These are phyloP conservation scores for Trichosporon sp. DNA, from an alignment of 1,284 basidiomycete species.

Conservation along the genomic window DNA sequence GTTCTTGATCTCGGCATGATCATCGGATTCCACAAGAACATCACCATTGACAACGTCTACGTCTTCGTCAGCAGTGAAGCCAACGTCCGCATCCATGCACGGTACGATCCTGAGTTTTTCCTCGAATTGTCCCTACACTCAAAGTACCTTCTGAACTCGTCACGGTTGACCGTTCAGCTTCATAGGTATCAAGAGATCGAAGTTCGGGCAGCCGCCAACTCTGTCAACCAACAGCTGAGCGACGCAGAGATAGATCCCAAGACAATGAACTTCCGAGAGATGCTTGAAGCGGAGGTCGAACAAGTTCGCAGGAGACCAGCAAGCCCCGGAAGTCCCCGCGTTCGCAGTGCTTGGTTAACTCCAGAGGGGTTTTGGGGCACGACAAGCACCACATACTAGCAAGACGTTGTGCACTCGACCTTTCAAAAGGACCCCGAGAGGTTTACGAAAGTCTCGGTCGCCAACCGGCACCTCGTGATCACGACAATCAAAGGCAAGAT, in stretches of 20 bases:
- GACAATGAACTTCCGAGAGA: neutral
- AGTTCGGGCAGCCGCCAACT: neutral
- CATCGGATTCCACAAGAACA: neutral
- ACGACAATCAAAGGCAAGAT: neutral
- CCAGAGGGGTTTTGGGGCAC: neutral
- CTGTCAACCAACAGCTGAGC: neutral
- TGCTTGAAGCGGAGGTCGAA: neutral
- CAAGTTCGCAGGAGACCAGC: neutral
- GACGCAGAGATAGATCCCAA: neutral
- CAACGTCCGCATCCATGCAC: neutral
- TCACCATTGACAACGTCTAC: neutral
- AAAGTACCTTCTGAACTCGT: neutral
- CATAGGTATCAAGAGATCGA: neutral
- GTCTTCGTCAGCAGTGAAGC: neutral
- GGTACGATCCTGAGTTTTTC: neutral
- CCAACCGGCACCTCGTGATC: neutral
- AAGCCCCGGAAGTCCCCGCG: neutral
- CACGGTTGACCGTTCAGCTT: neutral
- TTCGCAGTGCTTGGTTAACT: neutral
- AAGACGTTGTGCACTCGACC: neutral
- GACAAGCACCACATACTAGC: neutral
- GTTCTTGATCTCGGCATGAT: neutral
- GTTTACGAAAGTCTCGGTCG: neutral
- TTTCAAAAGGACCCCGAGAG: neutral
- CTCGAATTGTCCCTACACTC: neutral